phyloP scores from a whole-genome alignment of 1,139 yeast genomes.

The Groenewaldozyma sp. region DNA sequence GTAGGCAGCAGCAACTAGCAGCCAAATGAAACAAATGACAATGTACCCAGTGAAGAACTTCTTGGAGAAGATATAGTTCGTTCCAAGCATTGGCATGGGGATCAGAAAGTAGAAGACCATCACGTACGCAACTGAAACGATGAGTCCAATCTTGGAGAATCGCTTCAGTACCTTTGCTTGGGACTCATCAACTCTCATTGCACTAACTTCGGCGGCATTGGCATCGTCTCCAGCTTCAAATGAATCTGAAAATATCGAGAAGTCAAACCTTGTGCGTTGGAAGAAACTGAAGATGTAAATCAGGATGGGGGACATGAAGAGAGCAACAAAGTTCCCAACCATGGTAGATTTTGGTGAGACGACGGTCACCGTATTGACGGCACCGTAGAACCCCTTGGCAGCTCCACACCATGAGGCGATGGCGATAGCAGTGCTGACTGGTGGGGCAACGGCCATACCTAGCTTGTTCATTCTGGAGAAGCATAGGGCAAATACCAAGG shows the following conservation, averaged over 20 bases:
- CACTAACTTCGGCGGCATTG: conserved; percentile 7
- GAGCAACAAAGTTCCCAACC: conserved; percentile 73
- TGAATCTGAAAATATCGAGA: conserved; percentile 48
- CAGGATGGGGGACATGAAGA: conserved; percentile 56
- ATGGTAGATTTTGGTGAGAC: conserved; percentile 74
- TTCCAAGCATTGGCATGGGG: conserved; percentile 12
- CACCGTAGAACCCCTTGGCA: conserved; percentile 21
- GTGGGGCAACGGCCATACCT: conserved; percentile 37
- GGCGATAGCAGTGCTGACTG: conserved; percentile 37
- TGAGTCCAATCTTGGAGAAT: conserved; percentile 3
- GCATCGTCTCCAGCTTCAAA: conserved; percentile 49
- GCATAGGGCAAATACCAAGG: conserved; percentile 59
- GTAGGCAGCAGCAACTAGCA: conserved; percentile 6
- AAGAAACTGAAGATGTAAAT: conserved; percentile 53
- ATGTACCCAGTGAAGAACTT: conserved; percentile 14
- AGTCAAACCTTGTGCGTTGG: conserved; percentile 65
- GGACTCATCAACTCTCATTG: conserved; percentile 4
- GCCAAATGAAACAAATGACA: conserved; percentile 10
- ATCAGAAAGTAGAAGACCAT: conserved; percentile 6
- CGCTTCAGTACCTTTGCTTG: conserved; percentile 1
- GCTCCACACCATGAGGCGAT: conserved; percentile 40
- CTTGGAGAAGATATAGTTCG: conserved; percentile 12
- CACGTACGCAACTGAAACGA: conserved; percentile 3
- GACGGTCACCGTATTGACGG: conserved; percentile 43
- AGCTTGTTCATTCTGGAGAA: conserved; percentile 51